Evolutionary conservation across 495 filamentous ascomycete genomes (phyloP), one percentile per base, ranked within the genome.

Genomic region (Corynascus novoguineensis): DNA sequence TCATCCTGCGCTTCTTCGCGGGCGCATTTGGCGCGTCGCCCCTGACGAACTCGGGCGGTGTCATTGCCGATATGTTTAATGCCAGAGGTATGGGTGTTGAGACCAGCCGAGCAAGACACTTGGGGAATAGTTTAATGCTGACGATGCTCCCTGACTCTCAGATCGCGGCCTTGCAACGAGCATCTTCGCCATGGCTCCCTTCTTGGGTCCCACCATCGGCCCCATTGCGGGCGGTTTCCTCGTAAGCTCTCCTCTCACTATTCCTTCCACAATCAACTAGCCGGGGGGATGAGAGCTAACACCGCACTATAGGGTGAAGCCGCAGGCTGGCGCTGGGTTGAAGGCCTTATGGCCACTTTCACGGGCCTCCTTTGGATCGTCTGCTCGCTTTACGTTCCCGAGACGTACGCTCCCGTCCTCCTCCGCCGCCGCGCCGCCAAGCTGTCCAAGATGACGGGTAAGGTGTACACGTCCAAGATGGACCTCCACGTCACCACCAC

Each of bases 1-100:
- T 91, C 49, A 80, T 91, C 58, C 78, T 90, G 27, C 85, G 89
- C 22, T 90, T 91, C 77, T 84, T 91, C 51, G 86, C 84, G 25
- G 86, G 89, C 50, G 76, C 86, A n/a, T 88, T 90, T 67, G 89
- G 89, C 28, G 83, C 84, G 2, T 86, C 85, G 1, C 81, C 86
- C 28, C 62, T 90, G 53, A 88, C 86, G 25, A 90, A 89, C 66
- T 76, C 84, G 17, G 86, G 86, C 56, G 86, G 86, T 64, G 82
- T 89, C 32, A 87, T 90, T 60, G 83, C 86, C 29, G 86, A 91
- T 60, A 86, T 89, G 78, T 90, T 89, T 62, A 61, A 73, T 10
- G 81, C 82, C 10, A 52, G 64, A n/a, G 66, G 61, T 62, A 58
- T 24, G n/a, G n/a, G n/a, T n/a, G 60, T 34, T 11, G 29, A n/a